A percentile compares a stretch with the other conserved stretches of the same genome.
These are phyloP conservation scores for Linum usitatissimum DNA, from an alignment of 345 rosid species.

Conservation along the genomic window DNA sequence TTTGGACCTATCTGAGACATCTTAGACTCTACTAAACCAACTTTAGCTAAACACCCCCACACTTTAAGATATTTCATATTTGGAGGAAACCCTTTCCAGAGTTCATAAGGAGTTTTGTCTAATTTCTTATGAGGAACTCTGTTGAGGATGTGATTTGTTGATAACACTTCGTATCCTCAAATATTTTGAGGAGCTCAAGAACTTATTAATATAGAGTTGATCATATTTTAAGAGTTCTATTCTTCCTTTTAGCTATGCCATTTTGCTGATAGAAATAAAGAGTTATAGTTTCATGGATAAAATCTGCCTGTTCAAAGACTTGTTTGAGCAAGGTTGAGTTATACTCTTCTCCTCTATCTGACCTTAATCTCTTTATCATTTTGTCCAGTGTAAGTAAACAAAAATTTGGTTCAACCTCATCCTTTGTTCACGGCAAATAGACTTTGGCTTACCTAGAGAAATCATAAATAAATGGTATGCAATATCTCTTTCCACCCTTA, in stretches of 20 bases:
- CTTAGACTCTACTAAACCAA: no score
- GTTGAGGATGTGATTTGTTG: neutral
- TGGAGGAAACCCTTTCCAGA: neutral
- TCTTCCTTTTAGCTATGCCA: neutral
- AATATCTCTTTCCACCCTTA: constrained; percentile 2
- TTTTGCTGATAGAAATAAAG: neutral
- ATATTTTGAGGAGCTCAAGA: neutral
- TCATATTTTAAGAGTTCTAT: neutral
- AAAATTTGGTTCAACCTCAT: neutral
- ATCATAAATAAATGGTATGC: neutral
- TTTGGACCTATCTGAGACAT: no score
- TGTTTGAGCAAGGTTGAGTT: no score
- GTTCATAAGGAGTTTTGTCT: neutral
- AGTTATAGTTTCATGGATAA: neutral
- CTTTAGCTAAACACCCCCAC: no score
- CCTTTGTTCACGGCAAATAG: neutral
- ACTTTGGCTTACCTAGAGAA: constrained; percentile 8
- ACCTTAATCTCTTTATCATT: no score
- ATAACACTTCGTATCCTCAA: no score
- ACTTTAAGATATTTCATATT: no score
- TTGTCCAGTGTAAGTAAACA: neutral
- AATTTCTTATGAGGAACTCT: no score
- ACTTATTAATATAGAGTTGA: neutral
- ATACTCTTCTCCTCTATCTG: no score
- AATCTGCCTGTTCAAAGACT: no score